Base-by-base conservation (phyloP, 116 monocot genomes). In the Trichopus zeylanicus region DNA sequence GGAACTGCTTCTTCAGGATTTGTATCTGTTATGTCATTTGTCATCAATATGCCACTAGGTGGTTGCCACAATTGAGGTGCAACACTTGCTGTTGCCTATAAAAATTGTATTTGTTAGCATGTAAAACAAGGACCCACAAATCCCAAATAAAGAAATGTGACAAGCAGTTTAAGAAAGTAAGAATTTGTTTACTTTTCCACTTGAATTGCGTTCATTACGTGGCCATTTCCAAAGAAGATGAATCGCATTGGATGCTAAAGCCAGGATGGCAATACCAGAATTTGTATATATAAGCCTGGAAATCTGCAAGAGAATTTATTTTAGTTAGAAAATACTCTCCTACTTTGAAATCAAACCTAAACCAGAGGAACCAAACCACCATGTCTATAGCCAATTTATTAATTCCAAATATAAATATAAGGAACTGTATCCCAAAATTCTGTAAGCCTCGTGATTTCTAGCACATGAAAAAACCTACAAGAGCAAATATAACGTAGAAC, bases 211-310 rank as follows among this genome's bases (percentile, higher is more conserved):
- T 16, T 89, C 86, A 62, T 31, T 69, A 34, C 84, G 83, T 31
- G 76, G 86, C 95, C 95, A 95, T 64, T 86, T 95, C 95, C 95
- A 95, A 20, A 95, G 63, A 57, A 86, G 89, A 63, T 95, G 95
- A 29, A 81, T 57, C 11, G 86, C 95, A 78, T 75, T 89, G 24
- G 83, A 83, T 1, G 83, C 57, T 57, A 95, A 83, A 55, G 83
- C 76, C 48, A 95, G 70, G 8, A 95, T 76, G 57, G 83, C 89
- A 30, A 81, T 16, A 46, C 95, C 95, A 64, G 77, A 76, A 57
- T 95, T 95, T 9, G 92, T 92, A 55, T 92, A 92, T 24, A 88
- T 32, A 12, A 88, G 61, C 49, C 80, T 64, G 19, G 76, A 76
- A 37, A 87, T 57, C 82, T 77, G 48, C 20, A 49, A 52, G n/a